Evolutionary conservation across 108 stramenopile species (phyloP).

Genomic region (Nannochloropsis gaditana): DNA sequence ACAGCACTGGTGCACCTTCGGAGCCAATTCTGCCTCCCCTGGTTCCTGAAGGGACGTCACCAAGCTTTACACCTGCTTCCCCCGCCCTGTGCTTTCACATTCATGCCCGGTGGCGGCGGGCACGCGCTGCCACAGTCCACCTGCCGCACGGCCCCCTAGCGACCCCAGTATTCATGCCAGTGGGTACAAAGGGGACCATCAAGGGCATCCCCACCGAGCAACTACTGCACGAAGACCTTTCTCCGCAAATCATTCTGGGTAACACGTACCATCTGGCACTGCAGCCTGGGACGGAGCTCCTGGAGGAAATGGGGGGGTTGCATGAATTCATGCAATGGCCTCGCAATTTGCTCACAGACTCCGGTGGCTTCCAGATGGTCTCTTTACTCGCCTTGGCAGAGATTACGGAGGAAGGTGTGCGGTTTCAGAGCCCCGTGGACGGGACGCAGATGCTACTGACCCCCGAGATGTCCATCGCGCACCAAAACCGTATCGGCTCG

Average conservation of each 20-base stretch:
- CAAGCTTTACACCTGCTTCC: neutral
- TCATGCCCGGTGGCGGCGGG: constrained; percentile 20
- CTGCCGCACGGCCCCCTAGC: constrained; percentile 68
- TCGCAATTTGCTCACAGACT: constrained; percentile 77
- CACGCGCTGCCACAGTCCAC: constrained; percentile 47
- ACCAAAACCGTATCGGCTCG: constrained; percentile 88
- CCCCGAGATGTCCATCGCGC: constrained; percentile 86
- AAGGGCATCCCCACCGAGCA: constrained; percentile 77
- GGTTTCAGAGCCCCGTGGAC: constrained; percentile 77
- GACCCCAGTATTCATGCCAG: constrained; percentile 97
- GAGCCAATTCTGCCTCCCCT: neutral
- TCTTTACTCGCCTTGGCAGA: constrained; percentile 77
- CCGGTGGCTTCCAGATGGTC: constrained; percentile 98
- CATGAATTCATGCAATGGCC: constrained; percentile 83
- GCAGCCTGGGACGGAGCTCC: constrained; percentile 77
- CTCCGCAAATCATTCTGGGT: constrained; percentile 70
- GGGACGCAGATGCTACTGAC: constrained; percentile 68
- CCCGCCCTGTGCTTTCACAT: constrained; percentile 41
- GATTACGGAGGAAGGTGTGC: constrained; percentile 91
- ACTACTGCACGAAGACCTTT: constrained; percentile 48
- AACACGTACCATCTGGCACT: constrained; percentile 96
- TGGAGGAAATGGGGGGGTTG: constrained; percentile 67
- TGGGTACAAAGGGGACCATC: constrained; percentile 95
- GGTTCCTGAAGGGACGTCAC: constrained; percentile 14
- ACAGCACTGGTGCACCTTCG: neutral